phyloP scores from a whole-genome alignment of 2,329 filamentous ascomycete genomes.

The Karstenula rhodostoma region DNA sequence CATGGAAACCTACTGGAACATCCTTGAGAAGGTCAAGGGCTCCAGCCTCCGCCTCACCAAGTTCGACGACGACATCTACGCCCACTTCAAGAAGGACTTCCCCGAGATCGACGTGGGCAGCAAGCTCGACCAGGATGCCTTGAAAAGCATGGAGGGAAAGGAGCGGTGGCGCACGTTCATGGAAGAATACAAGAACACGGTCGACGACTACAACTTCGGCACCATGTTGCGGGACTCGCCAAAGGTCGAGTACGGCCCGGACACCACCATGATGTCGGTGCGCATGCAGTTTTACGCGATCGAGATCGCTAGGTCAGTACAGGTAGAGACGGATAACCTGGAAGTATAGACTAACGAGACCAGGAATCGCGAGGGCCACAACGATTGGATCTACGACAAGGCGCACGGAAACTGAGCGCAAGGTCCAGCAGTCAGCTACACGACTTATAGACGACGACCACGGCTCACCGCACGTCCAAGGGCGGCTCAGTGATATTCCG shows the following conservation, averaged over 20 bases:
- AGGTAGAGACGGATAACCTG: background rate
- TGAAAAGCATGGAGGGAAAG: slow-evolving; percentile 98
- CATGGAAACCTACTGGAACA: slow-evolving; percentile 95
- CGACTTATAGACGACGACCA: background rate
- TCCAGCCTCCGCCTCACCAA: slow-evolving; percentile 91
- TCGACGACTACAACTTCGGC: slow-evolving; percentile 98
- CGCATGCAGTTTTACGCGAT: slow-evolving; percentile 86
- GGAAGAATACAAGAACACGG: slow-evolving; percentile 89
- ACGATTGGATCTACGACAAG: slow-evolving; percentile 96
- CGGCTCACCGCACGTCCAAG: background rate
- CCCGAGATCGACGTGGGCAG: slow-evolving; percentile 88
- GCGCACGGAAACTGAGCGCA: slow-evolving; percentile 59
- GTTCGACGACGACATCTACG: slow-evolving; percentile 92
- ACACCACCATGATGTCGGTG: slow-evolving; percentile 89
- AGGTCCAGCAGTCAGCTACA: background rate
- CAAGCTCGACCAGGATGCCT: slow-evolving; percentile 86
- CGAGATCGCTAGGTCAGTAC: slow-evolving; percentile 71
- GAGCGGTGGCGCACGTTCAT: slow-evolving; percentile 95
- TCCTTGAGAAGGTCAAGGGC: slow-evolving; percentile 89
- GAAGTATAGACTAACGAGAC: slow-evolving; percentile 24
- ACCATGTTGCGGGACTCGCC: slow-evolving; percentile 85
- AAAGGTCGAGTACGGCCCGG: slow-evolving; percentile 83
- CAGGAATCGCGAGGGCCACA: slow-evolving; percentile 84
- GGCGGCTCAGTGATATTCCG: background rate
- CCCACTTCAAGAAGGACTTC: slow-evolving; percentile 86